phyloP scores from a whole-genome alignment of 140 eudicot genomes.

The Oenanthe javanica region DNA sequence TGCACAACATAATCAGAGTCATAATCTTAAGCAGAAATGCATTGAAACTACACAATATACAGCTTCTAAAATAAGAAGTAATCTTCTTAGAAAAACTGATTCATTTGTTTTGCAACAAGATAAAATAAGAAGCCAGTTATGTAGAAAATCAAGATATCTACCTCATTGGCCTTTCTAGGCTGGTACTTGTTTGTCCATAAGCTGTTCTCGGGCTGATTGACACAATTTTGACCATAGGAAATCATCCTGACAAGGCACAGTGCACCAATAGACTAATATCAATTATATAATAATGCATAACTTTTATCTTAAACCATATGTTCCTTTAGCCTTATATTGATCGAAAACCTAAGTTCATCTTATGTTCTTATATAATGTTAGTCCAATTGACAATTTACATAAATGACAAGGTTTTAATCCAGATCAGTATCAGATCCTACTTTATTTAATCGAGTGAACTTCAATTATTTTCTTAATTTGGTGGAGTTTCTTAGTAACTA shows the following conservation, averaged over 20 bases:
- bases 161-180: constrained; percentile 86
- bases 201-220: constrained; percentile 51
- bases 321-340: not conserved
- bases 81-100: not conserved
- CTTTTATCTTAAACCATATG: not conserved
- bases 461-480: not conserved
- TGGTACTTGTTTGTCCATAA: constrained; percentile 90
- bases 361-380: not conserved
- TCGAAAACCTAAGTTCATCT: not conserved
- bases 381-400: not conserved
- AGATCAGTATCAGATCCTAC: not conserved
- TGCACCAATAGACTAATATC: not conserved
- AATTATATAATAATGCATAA: not conserved
- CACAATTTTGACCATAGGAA: constrained; percentile 25
- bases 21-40: not conserved
- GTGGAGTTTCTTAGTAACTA: not conserved
- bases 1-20: not conserved
- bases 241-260: constrained; percentile 34
- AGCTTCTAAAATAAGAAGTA: not conserved
- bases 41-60: not conserved
- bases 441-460: not conserved
- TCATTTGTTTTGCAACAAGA: not conserved
- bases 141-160: constrained; percentile 17
- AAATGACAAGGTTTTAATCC: not conserved
- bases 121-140: not conserved